Evolutionary conservation across 2,329 filamentous ascomycete species (phyloP).

Genomic region (Chaetomiaceae sp.): DNA sequence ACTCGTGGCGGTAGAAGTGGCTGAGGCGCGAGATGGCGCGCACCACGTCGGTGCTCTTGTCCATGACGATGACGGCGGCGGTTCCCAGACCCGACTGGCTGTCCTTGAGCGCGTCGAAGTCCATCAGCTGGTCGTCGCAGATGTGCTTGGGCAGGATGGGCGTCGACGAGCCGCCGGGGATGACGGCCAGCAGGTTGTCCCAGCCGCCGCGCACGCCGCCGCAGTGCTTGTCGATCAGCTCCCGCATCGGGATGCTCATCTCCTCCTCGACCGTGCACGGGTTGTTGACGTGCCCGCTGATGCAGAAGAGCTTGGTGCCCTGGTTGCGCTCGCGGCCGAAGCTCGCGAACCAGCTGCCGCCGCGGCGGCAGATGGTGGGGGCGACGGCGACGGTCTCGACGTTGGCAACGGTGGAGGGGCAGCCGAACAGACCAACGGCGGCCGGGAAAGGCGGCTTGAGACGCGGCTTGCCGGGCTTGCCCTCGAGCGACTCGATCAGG

Average conservation of each 20-base stretch:
- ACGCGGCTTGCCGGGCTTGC: constrained; percentile 96
- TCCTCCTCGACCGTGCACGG: constrained; percentile 97
- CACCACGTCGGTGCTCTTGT: constrained; percentile 95
- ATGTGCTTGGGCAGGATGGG: constrained; percentile 86
- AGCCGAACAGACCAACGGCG: constrained; percentile 94
- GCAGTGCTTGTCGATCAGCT: constrained; percentile 97
- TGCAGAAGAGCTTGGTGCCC: constrained; percentile 97
- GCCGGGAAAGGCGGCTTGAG: constrained; percentile 98
- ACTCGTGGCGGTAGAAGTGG: constrained; percentile 98
- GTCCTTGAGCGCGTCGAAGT: constrained; percentile 98
- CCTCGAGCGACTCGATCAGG: constrained; percentile 95
- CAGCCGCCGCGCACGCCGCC: constrained; percentile 94
- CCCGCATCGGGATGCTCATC: constrained; percentile 94
- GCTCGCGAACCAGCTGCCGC: constrained; percentile 84
- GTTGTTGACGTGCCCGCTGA: constrained; percentile 98
- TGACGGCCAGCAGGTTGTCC: constrained; percentile 95
- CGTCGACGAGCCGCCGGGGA: constrained; percentile 94
- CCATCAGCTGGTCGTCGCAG: constrained; percentile 96
- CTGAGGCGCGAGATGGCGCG: constrained; percentile 88
- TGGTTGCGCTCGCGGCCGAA: constrained; percentile 96
- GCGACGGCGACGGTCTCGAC: constrained; percentile 96
- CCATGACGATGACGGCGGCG: constrained; percentile 97
- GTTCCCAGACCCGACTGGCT: constrained; percentile 95
- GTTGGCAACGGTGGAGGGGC: constrained; percentile 95
- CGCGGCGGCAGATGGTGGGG: constrained; percentile 91